Evolutionary conservation across 2,329 filamentous ascomycete species (phyloP).

Genomic region (Microsporum ferrugineum): DNA sequence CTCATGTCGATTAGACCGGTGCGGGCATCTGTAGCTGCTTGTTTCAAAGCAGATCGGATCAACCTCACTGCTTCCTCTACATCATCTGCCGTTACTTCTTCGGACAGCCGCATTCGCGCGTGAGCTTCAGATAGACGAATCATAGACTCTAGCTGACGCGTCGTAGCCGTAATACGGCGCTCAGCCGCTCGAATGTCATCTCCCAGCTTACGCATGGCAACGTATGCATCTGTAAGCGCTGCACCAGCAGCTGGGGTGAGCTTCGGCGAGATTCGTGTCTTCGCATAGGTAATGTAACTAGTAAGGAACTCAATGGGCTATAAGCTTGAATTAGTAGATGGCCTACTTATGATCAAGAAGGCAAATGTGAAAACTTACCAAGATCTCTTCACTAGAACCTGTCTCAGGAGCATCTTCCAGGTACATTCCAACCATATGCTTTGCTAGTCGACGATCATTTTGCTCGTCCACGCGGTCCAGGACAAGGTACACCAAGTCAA

Average conservation of each 20-base stretch:
- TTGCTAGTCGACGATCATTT: slow-evolving; percentile 74
- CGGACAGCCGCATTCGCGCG: slow-evolving; percentile 86
- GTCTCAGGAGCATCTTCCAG: slow-evolving; percentile 88
- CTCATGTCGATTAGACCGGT: slow-evolving; percentile 95
- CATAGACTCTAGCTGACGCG: slow-evolving; percentile 94
- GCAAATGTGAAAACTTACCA: slow-evolving; percentile 46
- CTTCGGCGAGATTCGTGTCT: slow-evolving; percentile 68
- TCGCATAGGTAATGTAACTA: slow-evolving; percentile 92
- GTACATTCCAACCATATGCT: slow-evolving; percentile 92
- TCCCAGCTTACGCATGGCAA: slow-evolving; percentile 88
- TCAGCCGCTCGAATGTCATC: slow-evolving; percentile 77
- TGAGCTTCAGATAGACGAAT: slow-evolving; percentile 93
- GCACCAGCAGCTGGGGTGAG: slow-evolving; percentile 70
- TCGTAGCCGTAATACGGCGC: slow-evolving; percentile 94
- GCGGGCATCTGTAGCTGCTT: slow-evolving; percentile 85
- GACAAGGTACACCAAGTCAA: slow-evolving; percentile 93
- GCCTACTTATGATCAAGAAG: background rate
- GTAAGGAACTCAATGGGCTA: slow-evolving; percentile 92
- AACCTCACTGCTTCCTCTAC: slow-evolving; percentile 84
- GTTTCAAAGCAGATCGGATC: slow-evolving; percentile 89
- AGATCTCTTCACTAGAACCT: slow-evolving; percentile 61
- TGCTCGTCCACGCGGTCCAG: slow-evolving; percentile 88
- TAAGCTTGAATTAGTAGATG: slow-evolving; percentile 7
- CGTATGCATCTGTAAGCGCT: slow-evolving; percentile 76
- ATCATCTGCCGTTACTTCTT: slow-evolving; percentile 64